Evolutionary conservation across 345 rosid species (phyloP).

Genomic region (Lagerstroemia speciosa): DNA sequence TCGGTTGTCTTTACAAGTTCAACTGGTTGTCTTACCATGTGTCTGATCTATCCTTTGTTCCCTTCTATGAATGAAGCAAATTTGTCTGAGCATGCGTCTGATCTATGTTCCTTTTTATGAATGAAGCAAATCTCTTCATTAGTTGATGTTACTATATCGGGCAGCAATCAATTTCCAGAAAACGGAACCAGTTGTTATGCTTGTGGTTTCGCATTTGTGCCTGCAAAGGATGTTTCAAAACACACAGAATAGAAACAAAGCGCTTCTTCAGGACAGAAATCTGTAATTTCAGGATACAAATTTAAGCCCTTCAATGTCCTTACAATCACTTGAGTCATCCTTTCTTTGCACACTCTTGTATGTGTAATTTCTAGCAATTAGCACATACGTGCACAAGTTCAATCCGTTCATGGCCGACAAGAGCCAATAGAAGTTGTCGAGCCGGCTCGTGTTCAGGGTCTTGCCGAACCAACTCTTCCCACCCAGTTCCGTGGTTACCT

Average conservation of each 20-base stretch:
- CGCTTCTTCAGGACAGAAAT: neutral
- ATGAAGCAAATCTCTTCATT: neutral
- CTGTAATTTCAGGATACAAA: neutral
- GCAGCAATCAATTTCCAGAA: no score
- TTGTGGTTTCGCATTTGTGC: neutral
- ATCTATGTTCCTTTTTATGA: no score
- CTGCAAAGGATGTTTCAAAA: no score
- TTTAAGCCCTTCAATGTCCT: constrained; percentile 1
- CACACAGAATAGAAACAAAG: neutral
- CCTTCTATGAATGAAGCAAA: no score
- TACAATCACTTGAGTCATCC: constrained; percentile 1
- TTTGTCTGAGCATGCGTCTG: no score
- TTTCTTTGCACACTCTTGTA: constrained; percentile 35
- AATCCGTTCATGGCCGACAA: constrained; percentile 29
- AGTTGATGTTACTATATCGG: neutral
- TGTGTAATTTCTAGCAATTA: constrained; percentile 25
- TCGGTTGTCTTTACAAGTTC: no score
- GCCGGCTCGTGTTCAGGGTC: constrained; percentile 43
- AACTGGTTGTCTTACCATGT: no score
- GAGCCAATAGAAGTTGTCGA: constrained; percentile 50
- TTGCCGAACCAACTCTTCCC: constrained; percentile 40
- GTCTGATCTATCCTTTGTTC: no score
- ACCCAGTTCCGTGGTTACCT: constrained; percentile 13
- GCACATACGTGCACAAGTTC: constrained; percentile 24
- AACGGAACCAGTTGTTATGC: neutral